Conservation (phyloP, 129 eudicot species). For the Cynara cardunculus region DNA sequence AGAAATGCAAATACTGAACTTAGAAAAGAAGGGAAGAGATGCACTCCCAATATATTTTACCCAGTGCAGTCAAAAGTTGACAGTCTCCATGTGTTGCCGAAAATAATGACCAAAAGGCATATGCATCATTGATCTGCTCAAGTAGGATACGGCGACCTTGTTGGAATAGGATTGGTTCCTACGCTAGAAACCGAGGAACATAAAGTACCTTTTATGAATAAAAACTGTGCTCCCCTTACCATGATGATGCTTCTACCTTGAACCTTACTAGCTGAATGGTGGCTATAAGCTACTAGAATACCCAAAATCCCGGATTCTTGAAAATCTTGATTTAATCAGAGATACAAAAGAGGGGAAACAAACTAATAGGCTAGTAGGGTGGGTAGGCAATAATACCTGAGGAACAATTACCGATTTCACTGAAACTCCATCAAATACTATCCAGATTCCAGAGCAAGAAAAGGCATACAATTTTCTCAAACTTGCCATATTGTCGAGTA, state of each 20-base stretch:
- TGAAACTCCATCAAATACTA: constrained; percentile 26
- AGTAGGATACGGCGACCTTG: constrained; percentile 38
- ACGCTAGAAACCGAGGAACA: constrained; percentile 27
- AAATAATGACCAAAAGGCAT: constrained; percentile 39
- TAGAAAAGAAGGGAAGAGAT: constrained; percentile 48
- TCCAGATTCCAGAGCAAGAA: constrained; percentile 27
- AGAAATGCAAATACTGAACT: constrained; percentile 41
- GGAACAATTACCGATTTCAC: constrained; percentile 34
- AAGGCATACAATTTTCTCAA: constrained; percentile 21
- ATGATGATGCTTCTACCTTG: constrained; percentile 25
- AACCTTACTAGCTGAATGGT: constrained; percentile 23
- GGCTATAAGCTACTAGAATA: constrained; percentile 41
- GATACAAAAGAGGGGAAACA: constrained; percentile 26
- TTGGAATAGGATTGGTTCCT: constrained; percentile 19
- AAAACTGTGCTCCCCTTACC: constrained; percentile 25
- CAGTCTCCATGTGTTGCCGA: constrained; percentile 67
- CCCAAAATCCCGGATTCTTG: constrained; percentile 37
- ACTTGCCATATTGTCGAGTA: constrained; percentile 24
- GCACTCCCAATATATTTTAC: constrained; percentile 67
- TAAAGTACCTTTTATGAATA: constrained; percentile 24
- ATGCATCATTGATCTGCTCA: constrained; percentile 49
- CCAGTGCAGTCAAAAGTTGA: constrained; percentile 50
- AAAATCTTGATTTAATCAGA: constrained; percentile 13
- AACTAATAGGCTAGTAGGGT: constrained; percentile 22
- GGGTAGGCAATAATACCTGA: constrained; percentile 52